Conservation (phyloP, 2,329 filamentous ascomycete species). For the Emericellopsis atlantica region DNA sequence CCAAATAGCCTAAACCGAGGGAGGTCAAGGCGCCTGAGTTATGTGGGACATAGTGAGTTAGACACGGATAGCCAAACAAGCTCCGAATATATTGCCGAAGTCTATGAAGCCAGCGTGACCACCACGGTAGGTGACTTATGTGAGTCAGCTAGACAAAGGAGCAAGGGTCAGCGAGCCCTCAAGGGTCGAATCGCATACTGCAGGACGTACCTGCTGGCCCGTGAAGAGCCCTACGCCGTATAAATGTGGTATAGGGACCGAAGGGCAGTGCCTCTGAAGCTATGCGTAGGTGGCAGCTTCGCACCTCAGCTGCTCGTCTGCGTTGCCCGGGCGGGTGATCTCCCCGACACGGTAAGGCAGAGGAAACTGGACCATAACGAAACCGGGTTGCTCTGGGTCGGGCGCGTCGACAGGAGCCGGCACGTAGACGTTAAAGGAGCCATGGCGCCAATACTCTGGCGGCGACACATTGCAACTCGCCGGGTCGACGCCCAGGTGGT, state of each 20-base stretch:
- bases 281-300: conserved; percentile 10
- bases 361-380: conserved; percentile 13
- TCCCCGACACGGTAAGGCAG: conserved; percentile 24
- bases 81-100: background rate
- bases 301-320: conserved; percentile 24
- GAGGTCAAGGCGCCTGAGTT: conserved; percentile 1
- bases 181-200: too few relatives aligned
- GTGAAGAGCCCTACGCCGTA: conserved; percentile 12
- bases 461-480: conserved; percentile 1
- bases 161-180: too few relatives aligned
- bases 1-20: conserved; percentile 8
- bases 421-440: conserved; percentile 22
- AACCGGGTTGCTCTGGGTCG: conserved; percentile 3
- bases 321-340: conserved; percentile 19
- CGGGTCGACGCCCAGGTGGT: conserved; percentile 1
- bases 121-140: conserved; percentile 1
- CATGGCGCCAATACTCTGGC: conserved; percentile 7
- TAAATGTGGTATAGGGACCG: conserved; percentile 10
- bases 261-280: conserved; percentile 11
- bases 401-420: conserved; percentile 8
- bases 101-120: conserved; percentile 4
- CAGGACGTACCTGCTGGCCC: too few relatives aligned
- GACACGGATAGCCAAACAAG: conserved; percentile 1
- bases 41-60: conserved; percentile 1
- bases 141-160: too few relatives aligned